A percentile compares a stretch with the other conserved stretches of the same genome.
phyloP scores from a whole-genome alignment of 192 early-diverging fungal species.

The Podila epigama region DNA sequence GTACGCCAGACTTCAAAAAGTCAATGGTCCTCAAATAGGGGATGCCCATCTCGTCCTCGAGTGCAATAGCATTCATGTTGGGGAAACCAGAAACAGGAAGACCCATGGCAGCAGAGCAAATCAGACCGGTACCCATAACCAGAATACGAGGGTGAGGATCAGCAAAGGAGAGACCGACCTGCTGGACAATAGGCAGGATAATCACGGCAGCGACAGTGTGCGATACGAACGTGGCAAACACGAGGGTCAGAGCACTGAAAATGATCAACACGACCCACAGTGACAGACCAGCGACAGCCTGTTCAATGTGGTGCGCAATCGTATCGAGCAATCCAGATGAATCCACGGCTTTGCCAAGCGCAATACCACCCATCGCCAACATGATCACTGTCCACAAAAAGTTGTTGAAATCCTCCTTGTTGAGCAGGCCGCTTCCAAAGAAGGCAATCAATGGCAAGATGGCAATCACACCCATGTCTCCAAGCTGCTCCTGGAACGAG shows the following conservation, averaged over 20 bases:
- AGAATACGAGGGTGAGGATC: conserved; percentile 71
- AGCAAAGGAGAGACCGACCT: conserved; percentile 70
- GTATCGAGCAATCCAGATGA: conserved; percentile 71
- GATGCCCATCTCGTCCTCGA: conserved; percentile 69
- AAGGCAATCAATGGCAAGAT: conserved; percentile 76
- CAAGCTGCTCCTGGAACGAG: conserved; percentile 62
- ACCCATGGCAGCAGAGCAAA: conserved; percentile 74
- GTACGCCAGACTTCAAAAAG: conserved; percentile 70
- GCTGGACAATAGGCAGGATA: conserved; percentile 70
- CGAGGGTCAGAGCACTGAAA: conserved; percentile 67
- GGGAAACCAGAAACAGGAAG: conserved; percentile 82
- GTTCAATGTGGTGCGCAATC: conserved; percentile 65
- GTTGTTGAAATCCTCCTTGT: conserved; percentile 79
- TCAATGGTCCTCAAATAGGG: conserved; percentile 72
- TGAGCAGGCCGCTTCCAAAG: conserved; percentile 72
- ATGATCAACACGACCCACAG: conserved; percentile 63
- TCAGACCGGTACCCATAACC: conserved; percentile 72
- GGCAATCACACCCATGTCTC: conserved; percentile 79
- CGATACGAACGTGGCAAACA: conserved; percentile 78
- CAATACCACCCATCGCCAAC: conserved; percentile 80
- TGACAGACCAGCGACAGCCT: conserved; percentile 56
- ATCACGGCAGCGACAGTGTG: conserved; percentile 85
- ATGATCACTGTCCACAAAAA: conserved; percentile 66
- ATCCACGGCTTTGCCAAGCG: conserved; percentile 77
- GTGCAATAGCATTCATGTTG: conserved; percentile 78